Evolutionary conservation across 352 stramenopile genomes (phyloP).

Genomic region (Phytophthora tentaculata): DNA sequence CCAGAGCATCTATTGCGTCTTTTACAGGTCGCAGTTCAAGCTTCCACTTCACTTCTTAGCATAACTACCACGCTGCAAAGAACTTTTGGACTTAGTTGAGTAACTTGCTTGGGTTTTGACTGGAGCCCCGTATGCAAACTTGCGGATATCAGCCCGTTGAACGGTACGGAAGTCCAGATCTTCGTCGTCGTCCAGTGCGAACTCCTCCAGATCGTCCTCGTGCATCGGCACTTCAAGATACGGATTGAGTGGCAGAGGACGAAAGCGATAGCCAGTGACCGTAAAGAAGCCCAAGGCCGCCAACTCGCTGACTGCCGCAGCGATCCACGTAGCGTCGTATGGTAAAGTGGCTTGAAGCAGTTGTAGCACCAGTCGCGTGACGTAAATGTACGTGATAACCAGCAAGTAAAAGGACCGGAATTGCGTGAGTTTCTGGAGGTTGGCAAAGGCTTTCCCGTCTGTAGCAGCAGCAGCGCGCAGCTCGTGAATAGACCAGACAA

Average conservation of each 20-base stretch:
- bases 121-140: constrained; percentile 39
- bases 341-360: constrained; percentile 92
- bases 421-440: constrained; percentile 93
- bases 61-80: constrained; percentile 6
- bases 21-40: constrained; percentile 36
- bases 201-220: constrained; percentile 84
- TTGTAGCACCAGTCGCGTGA: constrained; percentile 97
- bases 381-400: constrained; percentile 98
- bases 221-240: constrained; percentile 88
- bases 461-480: constrained; percentile 82
- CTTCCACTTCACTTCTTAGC: constrained; percentile 39
- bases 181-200: constrained; percentile 63
- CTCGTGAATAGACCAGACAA: constrained; percentile 95
- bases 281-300: constrained; percentile 94
- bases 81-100: constrained; percentile 15
- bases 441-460: constrained; percentile 89
- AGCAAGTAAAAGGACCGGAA: constrained; percentile 98
- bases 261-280: constrained; percentile 92
- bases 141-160: constrained; percentile 43
- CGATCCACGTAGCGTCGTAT: constrained; percentile 89
- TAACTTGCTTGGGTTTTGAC: constrained; percentile 25
- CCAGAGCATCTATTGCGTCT: constrained; percentile 13
- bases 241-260: constrained; percentile 90
- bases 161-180: constrained; percentile 48
- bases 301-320: constrained; percentile 69